Conservation (phyloP, 306 rosid species). For the Castanopsis chinensis region DNA sequence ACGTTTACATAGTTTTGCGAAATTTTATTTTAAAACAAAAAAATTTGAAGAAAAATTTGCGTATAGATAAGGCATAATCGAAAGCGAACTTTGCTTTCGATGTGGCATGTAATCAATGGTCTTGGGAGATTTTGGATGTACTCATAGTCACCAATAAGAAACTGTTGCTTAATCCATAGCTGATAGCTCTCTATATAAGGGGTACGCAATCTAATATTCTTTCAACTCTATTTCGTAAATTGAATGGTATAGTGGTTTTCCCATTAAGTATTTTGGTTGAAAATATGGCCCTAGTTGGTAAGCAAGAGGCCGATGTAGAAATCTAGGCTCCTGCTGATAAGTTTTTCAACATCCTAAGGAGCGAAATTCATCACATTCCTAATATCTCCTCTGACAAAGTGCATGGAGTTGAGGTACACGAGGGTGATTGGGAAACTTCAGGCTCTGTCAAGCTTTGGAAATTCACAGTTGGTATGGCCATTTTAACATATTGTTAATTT, state of each 20-base stretch:
- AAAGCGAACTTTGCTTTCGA: too few relatives aligned
- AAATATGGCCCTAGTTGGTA: neutral
- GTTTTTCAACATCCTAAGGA: conserved; percentile 1
- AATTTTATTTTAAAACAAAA: too few relatives aligned
- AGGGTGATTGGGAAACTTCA: conserved; percentile 16
- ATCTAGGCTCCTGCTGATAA: neutral
- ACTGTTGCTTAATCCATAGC: too few relatives aligned
- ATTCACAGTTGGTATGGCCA: neutral
- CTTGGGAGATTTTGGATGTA: too few relatives aligned
- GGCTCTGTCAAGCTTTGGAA: conserved; percentile 16
- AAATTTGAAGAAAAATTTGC: too few relatives aligned
- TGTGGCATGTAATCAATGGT: too few relatives aligned
- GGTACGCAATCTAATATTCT: too few relatives aligned
- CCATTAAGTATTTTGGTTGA: neutral
- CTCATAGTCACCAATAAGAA: too few relatives aligned
- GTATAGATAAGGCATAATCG: too few relatives aligned
- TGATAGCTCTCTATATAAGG: too few relatives aligned
- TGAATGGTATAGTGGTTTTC: too few relatives aligned
- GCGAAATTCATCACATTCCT: neutral
- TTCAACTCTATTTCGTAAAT: neutral
- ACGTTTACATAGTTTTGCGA: too few relatives aligned
- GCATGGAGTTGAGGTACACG: neutral
- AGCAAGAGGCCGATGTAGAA: neutral
- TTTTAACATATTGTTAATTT: neutral
- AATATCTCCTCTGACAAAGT: neutral